These are phyloP conservation scores for Erodium trifolium DNA, from an alignment of 441 rosid species.

Conservation along the genomic window DNA sequence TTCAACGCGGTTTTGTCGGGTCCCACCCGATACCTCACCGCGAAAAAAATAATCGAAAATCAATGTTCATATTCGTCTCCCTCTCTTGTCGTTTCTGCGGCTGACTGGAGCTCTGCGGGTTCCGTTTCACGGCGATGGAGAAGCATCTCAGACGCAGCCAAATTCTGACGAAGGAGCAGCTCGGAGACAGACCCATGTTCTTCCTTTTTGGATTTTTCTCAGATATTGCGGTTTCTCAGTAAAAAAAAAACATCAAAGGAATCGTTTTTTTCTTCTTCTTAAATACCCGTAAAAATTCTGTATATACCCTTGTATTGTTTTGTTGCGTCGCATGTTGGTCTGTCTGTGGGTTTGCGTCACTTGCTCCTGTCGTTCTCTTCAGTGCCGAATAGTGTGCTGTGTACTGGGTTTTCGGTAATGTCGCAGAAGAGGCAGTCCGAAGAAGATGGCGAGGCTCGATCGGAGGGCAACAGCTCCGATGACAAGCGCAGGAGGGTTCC, in stretches of 20 bases:
- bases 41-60: too few species aligned
- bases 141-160: background rate
- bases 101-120: background rate
- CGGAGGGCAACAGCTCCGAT: conserved; percentile 31
- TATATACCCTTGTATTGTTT: background rate
- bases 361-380: background rate
- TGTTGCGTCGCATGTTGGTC: background rate
- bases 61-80: too few species aligned
- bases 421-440: conserved; percentile 71
- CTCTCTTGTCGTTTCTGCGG: too few species aligned
- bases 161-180: background rate
- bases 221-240: background rate
- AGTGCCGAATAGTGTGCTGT: background rate
- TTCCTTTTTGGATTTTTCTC: background rate
- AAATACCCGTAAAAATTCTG: too few species aligned
- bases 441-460: conserved; percentile 50
- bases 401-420: conserved; percentile 29
- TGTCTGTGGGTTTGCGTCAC: background rate
- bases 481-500: conserved; percentile 56
- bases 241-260: background rate
- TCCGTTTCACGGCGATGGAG: background rate
- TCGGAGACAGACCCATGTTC: background rate
- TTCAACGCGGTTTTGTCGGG: too few species aligned
- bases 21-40: too few species aligned
- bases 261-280: background rate